phyloP scores from a whole-genome alignment of 1,139 yeast genomes.

The Hanseniaspora uvarum region DNA sequence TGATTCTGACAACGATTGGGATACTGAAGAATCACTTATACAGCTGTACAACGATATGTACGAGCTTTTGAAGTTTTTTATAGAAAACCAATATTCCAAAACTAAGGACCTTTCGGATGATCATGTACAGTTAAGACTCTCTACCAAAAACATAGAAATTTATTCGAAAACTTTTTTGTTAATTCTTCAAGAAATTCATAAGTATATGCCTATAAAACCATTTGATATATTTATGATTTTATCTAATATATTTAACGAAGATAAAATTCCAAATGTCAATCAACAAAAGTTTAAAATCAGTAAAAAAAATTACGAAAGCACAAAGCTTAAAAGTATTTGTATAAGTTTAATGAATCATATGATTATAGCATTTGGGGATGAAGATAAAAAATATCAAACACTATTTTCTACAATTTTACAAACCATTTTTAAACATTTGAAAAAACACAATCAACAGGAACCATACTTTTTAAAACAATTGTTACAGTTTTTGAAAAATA shows the following conservation, averaged over 20 bases:
- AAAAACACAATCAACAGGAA: conserved; percentile 27
- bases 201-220: conserved; percentile 23
- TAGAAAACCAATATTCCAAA: conserved; percentile 10
- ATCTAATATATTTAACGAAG: conserved; percentile 26
- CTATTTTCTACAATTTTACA: conserved; percentile 29
- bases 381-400: conserved; percentile 29
- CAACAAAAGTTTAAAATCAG: conserved; percentile 22
- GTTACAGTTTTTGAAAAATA: conserved; percentile 25
- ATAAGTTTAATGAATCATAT: conserved; percentile 24
- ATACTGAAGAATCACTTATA: conserved; percentile 12
- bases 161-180: conserved; percentile 24
- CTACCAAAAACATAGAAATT: conserved; percentile 5
- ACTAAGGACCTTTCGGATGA: not conserved
- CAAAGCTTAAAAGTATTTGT: conserved; percentile 27
- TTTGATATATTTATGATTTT: conserved; percentile 27
- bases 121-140: not conserved
- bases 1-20: conserved; percentile 16
- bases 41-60: conserved; percentile 17
- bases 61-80: conserved; percentile 12
- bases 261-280: conserved; percentile 21
- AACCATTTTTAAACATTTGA: conserved; percentile 29
- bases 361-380: conserved; percentile 26
- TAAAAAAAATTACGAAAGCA: conserved; percentile 22
- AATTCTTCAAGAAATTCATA: conserved; percentile 21
- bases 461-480: conserved; percentile 25